phyloP scores from a whole-genome alignment of 768 basidiomycete genomes.

The Termitomyces sp. region DNA sequence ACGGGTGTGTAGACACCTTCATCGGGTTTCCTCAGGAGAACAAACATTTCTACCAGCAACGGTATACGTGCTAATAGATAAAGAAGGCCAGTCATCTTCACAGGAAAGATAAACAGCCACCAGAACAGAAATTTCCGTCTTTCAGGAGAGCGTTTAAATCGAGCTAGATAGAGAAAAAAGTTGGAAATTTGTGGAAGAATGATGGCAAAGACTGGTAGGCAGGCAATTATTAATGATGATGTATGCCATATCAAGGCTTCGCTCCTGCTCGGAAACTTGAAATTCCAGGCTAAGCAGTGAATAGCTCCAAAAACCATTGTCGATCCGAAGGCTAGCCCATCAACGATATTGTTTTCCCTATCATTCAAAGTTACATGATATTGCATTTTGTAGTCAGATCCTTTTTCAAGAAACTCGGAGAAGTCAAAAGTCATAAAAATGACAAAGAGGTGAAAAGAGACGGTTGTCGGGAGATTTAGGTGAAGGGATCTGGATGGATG shows the following conservation, averaged over 20 bases:
- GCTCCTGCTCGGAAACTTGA: too few species aligned
- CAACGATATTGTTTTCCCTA: background rate
- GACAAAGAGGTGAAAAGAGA: too few species aligned
- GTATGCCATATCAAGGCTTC: too few species aligned
- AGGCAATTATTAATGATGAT: background rate
- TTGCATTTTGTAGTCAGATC: too few species aligned
- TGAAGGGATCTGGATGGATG: too few species aligned
- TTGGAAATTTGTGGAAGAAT: background rate
- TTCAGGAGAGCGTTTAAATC: background rate
- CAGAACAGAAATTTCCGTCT: background rate
- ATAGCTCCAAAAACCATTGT: background rate
- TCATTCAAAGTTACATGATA: too few species aligned
- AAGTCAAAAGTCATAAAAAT: background rate
- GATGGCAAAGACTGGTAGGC: background rate
- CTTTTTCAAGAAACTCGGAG: too few species aligned
- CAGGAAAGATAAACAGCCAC: background rate
- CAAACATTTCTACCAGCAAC: background rate
- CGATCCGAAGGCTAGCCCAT: background rate
- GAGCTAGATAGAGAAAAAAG: too few species aligned
- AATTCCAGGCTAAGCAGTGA: too few species aligned
- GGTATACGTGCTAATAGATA: background rate
- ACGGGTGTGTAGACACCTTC: background rate
- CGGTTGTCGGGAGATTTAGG: too few species aligned
- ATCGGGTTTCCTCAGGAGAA: background rate
- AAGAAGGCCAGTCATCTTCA: background rate